Conservation (phyloP, 2,329 filamentous ascomycete genomes). For the Rachicladosporium sp. region DNA sequence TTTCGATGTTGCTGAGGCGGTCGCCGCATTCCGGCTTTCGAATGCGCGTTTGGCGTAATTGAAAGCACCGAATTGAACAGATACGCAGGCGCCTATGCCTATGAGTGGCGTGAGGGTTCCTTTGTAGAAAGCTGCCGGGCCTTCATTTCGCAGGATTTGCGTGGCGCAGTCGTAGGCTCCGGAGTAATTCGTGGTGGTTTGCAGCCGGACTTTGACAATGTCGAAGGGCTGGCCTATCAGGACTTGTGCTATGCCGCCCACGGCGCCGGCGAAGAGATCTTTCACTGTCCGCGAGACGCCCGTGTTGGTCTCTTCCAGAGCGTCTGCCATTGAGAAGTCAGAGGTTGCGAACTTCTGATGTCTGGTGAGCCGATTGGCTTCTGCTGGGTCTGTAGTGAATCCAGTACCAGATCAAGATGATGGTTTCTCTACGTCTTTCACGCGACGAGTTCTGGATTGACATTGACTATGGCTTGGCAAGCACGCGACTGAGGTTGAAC, state of each 20-base stretch:
- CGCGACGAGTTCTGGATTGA: too few relatives aligned
- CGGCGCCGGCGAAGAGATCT: slow-evolving; percentile 82
- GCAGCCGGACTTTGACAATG: slow-evolving; percentile 94
- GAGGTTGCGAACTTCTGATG: too few relatives aligned
- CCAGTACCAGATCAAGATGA: too few relatives aligned
- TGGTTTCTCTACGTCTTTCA: too few relatives aligned
- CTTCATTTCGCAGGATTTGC: slow-evolving; percentile 79
- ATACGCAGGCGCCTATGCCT: slow-evolving; percentile 87
- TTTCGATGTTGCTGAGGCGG: not conserved
- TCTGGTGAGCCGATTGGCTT: too few relatives aligned
- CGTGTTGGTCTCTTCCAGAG: slow-evolving; percentile 27
- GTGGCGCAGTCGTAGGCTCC: slow-evolving; percentile 69
- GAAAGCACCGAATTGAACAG: slow-evolving; percentile 97
- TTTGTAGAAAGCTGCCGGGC: slow-evolving; percentile 90
- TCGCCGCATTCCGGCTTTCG: slow-evolving; percentile 55
- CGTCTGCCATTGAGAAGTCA: slow-evolving; percentile 22
- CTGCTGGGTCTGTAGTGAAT: too few relatives aligned
- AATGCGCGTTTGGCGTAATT: slow-evolving; percentile 80
- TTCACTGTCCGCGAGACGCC: slow-evolving; percentile 48
- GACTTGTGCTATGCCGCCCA: slow-evolving; percentile 86
- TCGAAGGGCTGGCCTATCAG: slow-evolving; percentile 71
- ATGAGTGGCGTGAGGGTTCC: slow-evolving; percentile 89
- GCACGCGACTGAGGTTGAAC: too few relatives aligned
- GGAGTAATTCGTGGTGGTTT: slow-evolving; percentile 73
- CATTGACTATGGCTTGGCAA: too few relatives aligned